Evolutionary conservation across 1,284 basidiomycete genomes (phyloP).

Genomic region (Ganoderma resinaceum): DNA sequence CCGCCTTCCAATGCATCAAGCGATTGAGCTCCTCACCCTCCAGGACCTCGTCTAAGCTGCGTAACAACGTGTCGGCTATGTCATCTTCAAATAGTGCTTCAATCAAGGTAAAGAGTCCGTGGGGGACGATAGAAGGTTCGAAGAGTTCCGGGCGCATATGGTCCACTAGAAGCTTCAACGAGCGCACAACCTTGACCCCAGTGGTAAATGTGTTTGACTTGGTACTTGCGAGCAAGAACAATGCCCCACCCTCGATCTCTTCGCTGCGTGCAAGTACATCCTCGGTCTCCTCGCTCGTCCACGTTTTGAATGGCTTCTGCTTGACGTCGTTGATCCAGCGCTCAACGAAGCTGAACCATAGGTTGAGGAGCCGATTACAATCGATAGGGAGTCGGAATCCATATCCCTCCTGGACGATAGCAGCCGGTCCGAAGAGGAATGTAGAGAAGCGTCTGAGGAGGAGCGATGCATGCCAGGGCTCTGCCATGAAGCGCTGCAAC

Average conservation of each 20-base stretch:
- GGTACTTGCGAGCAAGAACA: slow-evolving; percentile 84
- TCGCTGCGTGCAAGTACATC: slow-evolving; percentile 51
- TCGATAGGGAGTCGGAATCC: slow-evolving; percentile 72
- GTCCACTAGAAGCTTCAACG: slow-evolving; percentile 44
- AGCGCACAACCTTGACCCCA: slow-evolving; percentile 68
- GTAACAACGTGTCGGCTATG: slow-evolving; percentile 46
- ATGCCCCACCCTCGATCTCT: slow-evolving; percentile 75
- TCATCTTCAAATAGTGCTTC: slow-evolving; percentile 49
- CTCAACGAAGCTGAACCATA: slow-evolving; percentile 83
- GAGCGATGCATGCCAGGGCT: slow-evolving; percentile 61
- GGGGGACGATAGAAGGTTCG: slow-evolving; percentile 36
- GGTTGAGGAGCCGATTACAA: slow-evolving; percentile 63
- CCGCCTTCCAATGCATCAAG: slow-evolving; percentile 68
- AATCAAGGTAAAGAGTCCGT: slow-evolving; percentile 58
- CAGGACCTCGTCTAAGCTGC: slow-evolving; percentile 72
- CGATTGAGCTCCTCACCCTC: slow-evolving; percentile 64
- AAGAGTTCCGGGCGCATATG: slow-evolving; percentile 48
- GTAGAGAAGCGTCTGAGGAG: slow-evolving; percentile 77
- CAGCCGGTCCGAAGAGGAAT: slow-evolving; percentile 80
- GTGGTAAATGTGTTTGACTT: slow-evolving; percentile 54
- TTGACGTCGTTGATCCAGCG: slow-evolving; percentile 65
- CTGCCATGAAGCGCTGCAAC: slow-evolving; percentile 77
- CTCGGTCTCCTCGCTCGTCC: slow-evolving; percentile 49
- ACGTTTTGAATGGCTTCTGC: slow-evolving; percentile 46
- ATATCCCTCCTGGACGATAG: slow-evolving; percentile 72